Evolutionary conservation across 768 basidiomycete species (phyloP), one percentile per base, ranked within the genome.

Genomic region (Chiua virens): DNA sequence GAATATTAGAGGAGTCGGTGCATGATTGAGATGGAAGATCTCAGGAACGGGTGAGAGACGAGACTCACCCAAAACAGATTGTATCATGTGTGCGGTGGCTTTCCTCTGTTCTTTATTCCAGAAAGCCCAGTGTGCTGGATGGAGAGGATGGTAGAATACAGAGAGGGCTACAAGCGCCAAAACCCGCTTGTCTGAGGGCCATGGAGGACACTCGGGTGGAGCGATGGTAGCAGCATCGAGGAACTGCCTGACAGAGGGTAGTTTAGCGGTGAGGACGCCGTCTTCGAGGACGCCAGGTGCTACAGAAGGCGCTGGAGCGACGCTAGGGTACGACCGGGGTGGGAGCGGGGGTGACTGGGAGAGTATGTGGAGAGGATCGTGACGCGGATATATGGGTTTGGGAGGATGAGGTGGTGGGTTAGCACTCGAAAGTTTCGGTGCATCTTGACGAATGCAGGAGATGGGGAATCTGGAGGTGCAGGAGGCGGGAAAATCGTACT

Each of bases 51-150:
- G 45, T 2, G 41, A 41, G 35, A 45, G 18, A 39, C 38, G 36
- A 78, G 15, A 34, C 83, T 60, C 63, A 85, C 85, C 68, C 45
- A 79, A 67, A 48, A 84, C 71, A 40, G 73, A 74, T 61, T 81
- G 76, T 28, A 87, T 79, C 49, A 76, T 62, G n/a, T 66, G 65
- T 15, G 81, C 81, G 17, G 81, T 83, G 21, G 64, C 65, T 49
- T 61, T 65, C 61, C 77, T 79, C 58, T 74, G 71, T 42, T 74
- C 75, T 53, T 72, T 74, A 41, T 73, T 76, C 85, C 85, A 87
- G 62, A 87, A 79, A n/a, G 81, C 66, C 78, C 80, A 81, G 58
- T 85, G 83, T 7, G 76, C 79, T 14, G 77, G 77, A 63, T 84
- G 77, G 27, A 73, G 71, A 15, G 78, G 78, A 42, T 73, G 71